Base-by-base conservation (phyloP, 805 yeast species). In the Myxozyma mucilagina region DNA sequence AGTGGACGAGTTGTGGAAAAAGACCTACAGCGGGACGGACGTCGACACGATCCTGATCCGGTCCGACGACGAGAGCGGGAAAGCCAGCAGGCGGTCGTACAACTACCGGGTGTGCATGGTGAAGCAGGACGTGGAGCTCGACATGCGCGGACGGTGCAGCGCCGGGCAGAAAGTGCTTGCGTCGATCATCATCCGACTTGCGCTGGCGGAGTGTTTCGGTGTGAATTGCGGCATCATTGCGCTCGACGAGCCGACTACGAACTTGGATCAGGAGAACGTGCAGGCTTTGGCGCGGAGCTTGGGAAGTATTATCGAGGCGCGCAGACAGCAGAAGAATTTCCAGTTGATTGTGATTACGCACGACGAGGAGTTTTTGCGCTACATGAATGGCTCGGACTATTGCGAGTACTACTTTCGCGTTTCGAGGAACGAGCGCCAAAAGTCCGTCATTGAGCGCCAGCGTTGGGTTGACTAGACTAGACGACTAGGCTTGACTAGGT, bases 131-230 rank as follows among this genome's bases (percentile, higher is more conserved):
- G 88, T 86, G 0, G 98, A 94, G 73, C 77, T 94, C 51, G 99
- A 94, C 71, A 94, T 94, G 99, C 82, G 99, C 64, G 99, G 99
- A 0, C 78, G 99, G 60, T 94, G 99, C 73, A 90, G 97, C 1
- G 98, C 99, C 0, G 99, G 99, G 0, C 99, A 94, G 74, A 90
- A 91, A 70, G 97, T 94, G 4, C 75, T 94, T 49, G 97, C 98
- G 0, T 87, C 96, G 43, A 92, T 94, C 51, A 85, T 94, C 36
- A 93, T 94, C 59, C 80, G 99, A 57, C 76, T 94, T 58, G 97
- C 97, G 0, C 77, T 94, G 51, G 94, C 98, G 1, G 98, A 94
- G 74, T 90, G 97, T 70, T 93, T 94, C 77, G 98, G 99, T 7
- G 81, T 86, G 1, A 90, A 89, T 71, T 93, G 97, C 77, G 99